Percentiles rank a stretch among this genome's conserved stretches.
phyloP scores from a whole-genome alignment of 2,329 filamentous ascomycete genomes.

The Plectosphaerella sp. region DNA sequence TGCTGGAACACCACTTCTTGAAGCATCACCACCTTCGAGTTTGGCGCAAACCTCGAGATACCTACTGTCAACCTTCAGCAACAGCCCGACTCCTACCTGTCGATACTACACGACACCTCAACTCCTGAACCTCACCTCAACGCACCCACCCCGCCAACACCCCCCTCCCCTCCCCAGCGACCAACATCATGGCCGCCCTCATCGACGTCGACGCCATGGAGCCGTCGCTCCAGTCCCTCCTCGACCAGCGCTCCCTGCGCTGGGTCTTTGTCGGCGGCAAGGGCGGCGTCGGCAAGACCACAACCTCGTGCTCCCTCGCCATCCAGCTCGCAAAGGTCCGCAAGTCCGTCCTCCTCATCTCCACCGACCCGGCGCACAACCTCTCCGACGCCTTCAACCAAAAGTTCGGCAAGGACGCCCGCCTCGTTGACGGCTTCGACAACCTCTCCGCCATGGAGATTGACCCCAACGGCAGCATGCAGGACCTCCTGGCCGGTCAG shows the following conservation, averaged over 20 bases:
- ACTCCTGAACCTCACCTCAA: not conserved
- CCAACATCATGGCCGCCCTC: conserved; percentile 33
- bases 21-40: not conserved
- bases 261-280: conserved; percentile 99
- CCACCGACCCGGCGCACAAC: conserved; percentile 97
- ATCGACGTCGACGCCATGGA: conserved; percentile 76
- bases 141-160: no score
- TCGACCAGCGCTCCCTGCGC: conserved; percentile 90
- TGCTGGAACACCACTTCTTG: conserved; percentile 7
- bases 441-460: conserved; percentile 99
- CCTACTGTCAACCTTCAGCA: not conserved
- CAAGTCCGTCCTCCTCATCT: conserved; percentile 95
- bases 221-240: conserved; percentile 87
- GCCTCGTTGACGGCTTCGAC: conserved; percentile 83
- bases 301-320: conserved; percentile 96
- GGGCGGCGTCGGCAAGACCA: conserved; percentile 97
- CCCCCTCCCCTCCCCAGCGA: not conserved
- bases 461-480: conserved; percentile 95
- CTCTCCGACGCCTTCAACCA: conserved; percentile 96
- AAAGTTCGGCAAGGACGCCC: conserved; percentile 98
- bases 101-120: not conserved
- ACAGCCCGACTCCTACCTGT: not conserved
- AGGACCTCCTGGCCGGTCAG: conserved; percentile 79
- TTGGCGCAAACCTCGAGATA: not conserved
- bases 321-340: conserved; percentile 95